phyloP scores from a whole-genome alignment of 2,329 filamentous ascomycete genomes.

The Penicillium aurantiogriseum region DNA sequence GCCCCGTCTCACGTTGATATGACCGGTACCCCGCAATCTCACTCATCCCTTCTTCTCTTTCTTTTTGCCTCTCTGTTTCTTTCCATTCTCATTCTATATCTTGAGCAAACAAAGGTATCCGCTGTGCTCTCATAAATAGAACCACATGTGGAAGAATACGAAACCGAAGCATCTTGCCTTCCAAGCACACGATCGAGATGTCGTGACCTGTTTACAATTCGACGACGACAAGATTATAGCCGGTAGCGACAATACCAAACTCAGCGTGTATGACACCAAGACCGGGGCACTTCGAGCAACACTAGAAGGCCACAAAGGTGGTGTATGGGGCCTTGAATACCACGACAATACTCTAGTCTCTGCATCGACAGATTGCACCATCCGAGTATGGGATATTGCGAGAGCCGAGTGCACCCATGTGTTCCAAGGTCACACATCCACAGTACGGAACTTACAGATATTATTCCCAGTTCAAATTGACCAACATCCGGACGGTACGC shows the following conservation, averaged over 20 bases:
- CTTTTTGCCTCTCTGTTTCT: not conserved
- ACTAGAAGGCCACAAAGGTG: constrained; percentile 90
- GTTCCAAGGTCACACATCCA: constrained; percentile 96
- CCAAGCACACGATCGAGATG: constrained; percentile 87
- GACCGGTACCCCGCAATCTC: not conserved
- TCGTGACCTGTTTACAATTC: constrained; percentile 96
- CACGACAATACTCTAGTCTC: constrained; percentile 95
- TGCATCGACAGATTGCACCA: constrained; percentile 93
- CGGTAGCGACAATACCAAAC: constrained; percentile 93
- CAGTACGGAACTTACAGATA: constrained; percentile 91
- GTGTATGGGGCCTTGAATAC: constrained; percentile 96
- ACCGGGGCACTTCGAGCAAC: constrained; percentile 80
- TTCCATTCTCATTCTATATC: too few species aligned
- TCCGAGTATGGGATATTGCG: constrained; percentile 99
- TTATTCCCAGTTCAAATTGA: constrained; percentile 80
- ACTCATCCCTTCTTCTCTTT: not conserved
- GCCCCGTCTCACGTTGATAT: too few species aligned
- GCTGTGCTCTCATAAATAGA: not conserved
- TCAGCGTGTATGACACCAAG: constrained; percentile 96
- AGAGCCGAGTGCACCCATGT: constrained; percentile 88
- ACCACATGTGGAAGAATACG: constrained; percentile 69
- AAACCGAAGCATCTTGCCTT: constrained; percentile 92
- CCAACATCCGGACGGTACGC: constrained; percentile 62
- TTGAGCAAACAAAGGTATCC: not conserved
- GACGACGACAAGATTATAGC: constrained; percentile 98